These are phyloP conservation scores for Fonsecaea nubica DNA, from an alignment of 2,329 filamentous ascomycete species.

Conservation along the genomic window DNA sequence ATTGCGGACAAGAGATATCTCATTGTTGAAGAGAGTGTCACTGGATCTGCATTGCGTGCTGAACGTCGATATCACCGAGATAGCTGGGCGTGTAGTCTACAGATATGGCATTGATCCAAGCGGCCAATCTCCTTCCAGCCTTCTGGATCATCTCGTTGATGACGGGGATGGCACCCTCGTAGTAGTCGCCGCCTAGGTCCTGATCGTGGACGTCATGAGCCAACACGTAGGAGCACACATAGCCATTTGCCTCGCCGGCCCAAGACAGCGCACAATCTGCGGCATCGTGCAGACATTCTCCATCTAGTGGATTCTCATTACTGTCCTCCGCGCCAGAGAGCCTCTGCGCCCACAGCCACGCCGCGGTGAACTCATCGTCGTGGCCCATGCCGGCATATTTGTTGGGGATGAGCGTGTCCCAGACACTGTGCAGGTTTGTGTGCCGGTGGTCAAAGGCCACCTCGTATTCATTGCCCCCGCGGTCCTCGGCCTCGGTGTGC, in stretches of 20 bases:
- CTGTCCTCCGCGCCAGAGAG: constrained; percentile 49
- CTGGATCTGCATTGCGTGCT: background rate
- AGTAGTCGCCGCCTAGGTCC: constrained; percentile 41
- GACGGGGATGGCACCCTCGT: constrained; percentile 38
- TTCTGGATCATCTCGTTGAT: constrained; percentile 38
- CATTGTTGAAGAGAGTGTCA: background rate
- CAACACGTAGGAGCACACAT: constrained; percentile 69
- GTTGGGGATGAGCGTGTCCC: constrained; percentile 62
- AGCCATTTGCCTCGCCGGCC: constrained; percentile 66
- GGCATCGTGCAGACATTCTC: constrained; percentile 33
- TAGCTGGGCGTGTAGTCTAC: background rate
- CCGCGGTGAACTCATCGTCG: constrained; percentile 30
- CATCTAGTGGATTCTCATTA: constrained; percentile 2
- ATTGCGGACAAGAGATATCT: no score
- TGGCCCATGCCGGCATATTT: constrained; percentile 27
- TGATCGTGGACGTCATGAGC: constrained; percentile 66
- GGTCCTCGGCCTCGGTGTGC: constrained; percentile 64
- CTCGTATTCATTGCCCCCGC: constrained; percentile 72
- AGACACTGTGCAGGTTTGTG: constrained; percentile 74
- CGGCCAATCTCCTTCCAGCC: constrained; percentile 38
- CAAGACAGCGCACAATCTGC: constrained; percentile 55
- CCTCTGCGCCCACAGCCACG: constrained; percentile 60
- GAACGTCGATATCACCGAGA: background rate
- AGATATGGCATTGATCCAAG: constrained; percentile 37
- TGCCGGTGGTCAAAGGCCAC: constrained; percentile 65